Base-by-base conservation (phyloP, 2,329 filamentous ascomycete genomes). In the Pestalotiopsis sp. region DNA sequence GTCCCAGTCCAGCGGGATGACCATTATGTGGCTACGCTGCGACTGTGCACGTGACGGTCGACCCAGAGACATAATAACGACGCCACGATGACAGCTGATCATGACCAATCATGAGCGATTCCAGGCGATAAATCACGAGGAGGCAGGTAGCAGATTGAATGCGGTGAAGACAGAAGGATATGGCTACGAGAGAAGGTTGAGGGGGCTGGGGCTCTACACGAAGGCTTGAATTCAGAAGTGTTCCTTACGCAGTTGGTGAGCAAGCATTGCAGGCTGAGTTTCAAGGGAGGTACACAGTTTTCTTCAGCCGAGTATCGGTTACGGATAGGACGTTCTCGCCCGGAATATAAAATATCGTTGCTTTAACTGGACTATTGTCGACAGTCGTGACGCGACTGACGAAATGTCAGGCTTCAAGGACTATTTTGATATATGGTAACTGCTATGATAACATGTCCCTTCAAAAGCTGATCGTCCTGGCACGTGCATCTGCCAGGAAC, bases 231-330 rank as follows among this genome's bases (percentile, higher is more conserved):
- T 49, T 49, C 12, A 11, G 38, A 17, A 36, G 23, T 66, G 64
- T 14, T n/a, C 36, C 36, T 58, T 20, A 36, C 31, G 41, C 49
- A 66, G 64, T 66, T 39, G 64, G 64, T 31, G 17, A 38, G 14
- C 25, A 58, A 57, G 64, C 64, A 66, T 57, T 66, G 52, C 52
- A 66, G 41, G 41, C 52, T 66, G 41, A 25, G 13, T 20, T 36
- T 41, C 23, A 20, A n/a, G 36, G 11, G 39, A 13, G 39, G 38
- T 11, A 17, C 23, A 64, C 17, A 13, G 12, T 12, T 62, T 62
- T 39, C 59, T 52, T n/a, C 31, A 31, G 17, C 9, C 57, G 25
- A 36, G 25, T 41, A 62, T 39, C 13, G 27, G 13, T 64, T 64
- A 64, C 25, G 64, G 41, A 49, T 57, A 66, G 27, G 64, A 13